Base-by-base conservation (phyloP, 768 basidiomycete species). In the Xerocomellus chrysenteron region DNA sequence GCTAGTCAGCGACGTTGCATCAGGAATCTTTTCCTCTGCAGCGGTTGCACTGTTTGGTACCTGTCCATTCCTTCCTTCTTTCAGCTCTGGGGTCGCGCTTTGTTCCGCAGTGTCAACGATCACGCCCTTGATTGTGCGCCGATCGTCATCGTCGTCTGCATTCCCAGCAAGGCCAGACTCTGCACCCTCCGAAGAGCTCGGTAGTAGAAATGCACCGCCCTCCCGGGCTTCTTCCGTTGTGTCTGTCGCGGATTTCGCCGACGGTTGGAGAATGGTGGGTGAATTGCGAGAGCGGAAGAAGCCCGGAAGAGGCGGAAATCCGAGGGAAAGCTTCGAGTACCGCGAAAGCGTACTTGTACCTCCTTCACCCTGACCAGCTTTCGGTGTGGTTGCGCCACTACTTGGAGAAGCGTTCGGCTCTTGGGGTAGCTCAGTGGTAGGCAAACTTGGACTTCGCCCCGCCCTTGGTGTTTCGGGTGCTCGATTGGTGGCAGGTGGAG, bases 271-370 rank as follows among this genome's bases (percentile, higher is more conserved):
- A 50, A 62, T 54, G 48, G 67, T 75, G 19, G 84, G 81, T 32
- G 84, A 80, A 67, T 87, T 80, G 47, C 86, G 82, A 21, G 79
- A 75, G 37, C 87, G 82, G 52, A 85, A 75, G 67, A 88, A 83
- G 30, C 81, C 85, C 44, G 86, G 76, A 39, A 89, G 78, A 6
- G 86, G 83, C 47, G 82, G 79, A 59, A 88, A 79, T 60, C 78
- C 82, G 62, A 85, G 80, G 48, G 72, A 69, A 45, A 72, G 60
- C 49, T 72, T 72, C 47, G 74, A 85, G 84, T 74, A 73, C 42
- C 68, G 69, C 41, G 69, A 67, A 21, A 60, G 52, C 17, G 70
- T 53, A 16, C 50, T 46, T 13, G 57, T 39, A 10, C 65, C 62
- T 72, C 79, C 67, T 68, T 78, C 47, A 64, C 67, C 40, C n/a